Evolutionary conservation across 2,329 filamentous ascomycete genomes (phyloP), one percentile per base, ranked within the genome.

Genomic region (Colletotrichum neosansevieriae): DNA sequence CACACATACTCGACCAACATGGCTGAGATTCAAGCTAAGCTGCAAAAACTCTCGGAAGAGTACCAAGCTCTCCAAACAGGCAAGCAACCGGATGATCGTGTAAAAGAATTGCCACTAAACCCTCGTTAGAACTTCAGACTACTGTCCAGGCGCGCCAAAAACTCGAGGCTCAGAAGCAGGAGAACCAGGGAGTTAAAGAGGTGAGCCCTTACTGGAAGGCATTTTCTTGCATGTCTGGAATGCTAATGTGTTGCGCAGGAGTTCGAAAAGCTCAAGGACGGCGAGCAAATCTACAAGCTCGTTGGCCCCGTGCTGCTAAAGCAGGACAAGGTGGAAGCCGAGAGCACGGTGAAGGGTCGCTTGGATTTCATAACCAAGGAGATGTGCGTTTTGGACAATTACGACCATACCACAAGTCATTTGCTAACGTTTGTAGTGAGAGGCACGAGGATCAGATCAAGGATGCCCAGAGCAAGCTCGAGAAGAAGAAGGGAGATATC

Each of bases 281-380:
- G 91, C 73, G 92, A 97, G 75, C 93, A 90, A 71, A 97, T 99
- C 79, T 99, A 97, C 88, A 99, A 98, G 82, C 89, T 98, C 47
- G 90, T 97, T 53, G 96, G 96, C 0, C 96, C 96, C 0, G 93
- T 98, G 6, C 83, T 99, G 42, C 81, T 99, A 75, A 98, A 98
- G 85, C 96, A 99, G 80, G 96, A 98, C 66, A 94, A 93, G 79
- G 83, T 89, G 2, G 96, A 99, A 78, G 96, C 96, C 0, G 90
- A 94, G 72, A 92, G 93, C 84, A 94, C 94, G 0, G 96, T 99
- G 17, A 94, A 97, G 74, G 93, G 93, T 19, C 89, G 96, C 24
- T 80, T 99, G 58, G 94, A 97, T 72, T 98, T 95, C 76, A 99
- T 99, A 72, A 88, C 91, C 72, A 93, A 95, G 76, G 95, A 99